phyloP scores from a whole-genome alignment of 2,329 filamentous ascomycete species.

The Monosporascus cannonballus region DNA sequence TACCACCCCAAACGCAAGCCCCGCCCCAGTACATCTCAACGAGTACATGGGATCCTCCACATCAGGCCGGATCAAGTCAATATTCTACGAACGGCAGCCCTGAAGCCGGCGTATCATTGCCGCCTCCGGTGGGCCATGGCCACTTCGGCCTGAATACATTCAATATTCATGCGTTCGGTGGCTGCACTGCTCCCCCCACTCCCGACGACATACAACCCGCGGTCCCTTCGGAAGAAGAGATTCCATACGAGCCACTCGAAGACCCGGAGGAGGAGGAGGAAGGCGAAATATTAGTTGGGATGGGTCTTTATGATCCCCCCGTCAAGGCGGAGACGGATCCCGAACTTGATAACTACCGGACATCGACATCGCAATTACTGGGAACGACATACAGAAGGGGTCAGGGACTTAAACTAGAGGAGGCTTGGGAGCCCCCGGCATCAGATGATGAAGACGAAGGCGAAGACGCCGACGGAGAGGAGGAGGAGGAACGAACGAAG shows the following conservation, averaged over 20 bases:
- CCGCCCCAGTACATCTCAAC: slow-evolving; percentile 33
- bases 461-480: slow-evolving; percentile 35
- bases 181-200: slow-evolving; percentile 49
- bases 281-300: slow-evolving; percentile 71
- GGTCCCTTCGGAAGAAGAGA: slow-evolving; percentile 42
- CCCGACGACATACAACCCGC: slow-evolving; percentile 51
- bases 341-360: slow-evolving; percentile 47
- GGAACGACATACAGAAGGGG: slow-evolving; percentile 49
- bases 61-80: slow-evolving; percentile 26
- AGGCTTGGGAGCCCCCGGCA: slow-evolving; percentile 67
- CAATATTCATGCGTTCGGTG: slow-evolving; percentile 36
- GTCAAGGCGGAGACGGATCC: slow-evolving; percentile 47
- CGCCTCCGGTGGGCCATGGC: slow-evolving; percentile 18
- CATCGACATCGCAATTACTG: slow-evolving; percentile 48
- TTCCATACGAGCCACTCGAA: slow-evolving; percentile 43
- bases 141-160: slow-evolving; percentile 40
- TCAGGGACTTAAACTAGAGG: slow-evolving; percentile 74
- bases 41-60: slow-evolving; percentile 30
- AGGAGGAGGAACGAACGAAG: slow-evolving; percentile 30
- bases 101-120: slow-evolving; percentile 26
- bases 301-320: slow-evolving; percentile 74
- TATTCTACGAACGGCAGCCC: slow-evolving; percentile 17
- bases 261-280: slow-evolving; percentile 44
- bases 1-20: slow-evolving; percentile 22
- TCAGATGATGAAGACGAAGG: slow-evolving; percentile 52